Conservation (phyloP, 169 alveolate genomes). For the Theileria annulata region DNA sequence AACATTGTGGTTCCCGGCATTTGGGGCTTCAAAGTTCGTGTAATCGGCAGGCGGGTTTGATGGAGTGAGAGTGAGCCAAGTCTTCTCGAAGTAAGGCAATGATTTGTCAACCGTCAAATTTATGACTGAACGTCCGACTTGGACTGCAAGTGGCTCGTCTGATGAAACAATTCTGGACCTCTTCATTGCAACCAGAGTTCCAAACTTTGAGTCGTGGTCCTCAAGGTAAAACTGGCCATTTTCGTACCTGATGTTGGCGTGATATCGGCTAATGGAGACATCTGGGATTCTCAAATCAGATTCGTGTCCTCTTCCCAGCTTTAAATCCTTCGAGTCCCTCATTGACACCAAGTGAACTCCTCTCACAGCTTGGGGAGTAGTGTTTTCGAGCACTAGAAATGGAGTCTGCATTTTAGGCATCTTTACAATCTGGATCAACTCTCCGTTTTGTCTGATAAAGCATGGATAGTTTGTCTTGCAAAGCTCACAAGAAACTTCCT, state of each 20-base stretch:
- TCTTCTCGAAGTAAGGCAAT: slow-evolving; percentile 37
- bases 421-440: slow-evolving; percentile 73
- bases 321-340: slow-evolving; percentile 76
- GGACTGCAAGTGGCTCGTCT: slow-evolving; percentile 67
- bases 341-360: slow-evolving; percentile 82
- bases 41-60: no score
- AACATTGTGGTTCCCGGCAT: background rate
- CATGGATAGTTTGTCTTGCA: slow-evolving; percentile 84
- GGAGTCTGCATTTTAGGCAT: slow-evolving; percentile 86
- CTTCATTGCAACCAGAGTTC: slow-evolving; percentile 92
- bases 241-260: slow-evolving; percentile 90
- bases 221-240: slow-evolving; percentile 89
- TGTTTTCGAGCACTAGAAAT: slow-evolving; percentile 86
- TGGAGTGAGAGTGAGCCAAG: background rate
- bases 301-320: slow-evolving; percentile 97
- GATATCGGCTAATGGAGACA: slow-evolving; percentile 95
- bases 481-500: slow-evolving; percentile 83
- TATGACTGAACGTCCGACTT: slow-evolving; percentile 78
- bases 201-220: slow-evolving; percentile 97
- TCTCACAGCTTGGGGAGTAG: slow-evolving; percentile 75
- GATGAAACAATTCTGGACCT: slow-evolving; percentile 75
- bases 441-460: slow-evolving; percentile 72
- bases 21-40: background rate
- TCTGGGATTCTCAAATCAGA: slow-evolving; percentile 97
- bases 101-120: slow-evolving; percentile 67